Evolutionary conservation across 192 early-diverging fungal genomes (phyloP).

Genomic region (Entomortierella lignicola): DNA sequence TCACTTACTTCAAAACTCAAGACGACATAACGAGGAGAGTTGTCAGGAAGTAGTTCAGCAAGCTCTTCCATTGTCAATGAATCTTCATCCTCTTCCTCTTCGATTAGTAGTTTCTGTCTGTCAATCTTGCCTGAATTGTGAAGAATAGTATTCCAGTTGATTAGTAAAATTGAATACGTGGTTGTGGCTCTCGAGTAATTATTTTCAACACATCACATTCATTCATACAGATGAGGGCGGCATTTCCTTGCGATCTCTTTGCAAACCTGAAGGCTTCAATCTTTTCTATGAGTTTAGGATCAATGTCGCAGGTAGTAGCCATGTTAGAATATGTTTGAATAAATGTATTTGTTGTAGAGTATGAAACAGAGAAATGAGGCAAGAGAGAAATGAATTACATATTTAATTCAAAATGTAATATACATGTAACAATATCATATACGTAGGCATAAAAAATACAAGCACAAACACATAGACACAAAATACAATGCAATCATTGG

Average conservation of each 20-base stretch:
- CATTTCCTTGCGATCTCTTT: conserved; percentile 62
- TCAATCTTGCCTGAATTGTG: conserved; percentile 64
- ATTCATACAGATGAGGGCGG: conserved; percentile 64
- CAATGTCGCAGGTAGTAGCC: conserved; percentile 63
- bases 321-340: conserved; percentile 5
- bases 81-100: conserved; percentile 62
- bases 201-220: no score
- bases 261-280: conserved; percentile 63
- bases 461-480: no score
- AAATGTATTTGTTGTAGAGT: neutral
- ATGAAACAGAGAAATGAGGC: neutral
- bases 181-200: neutral
- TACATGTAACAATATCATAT: no score
- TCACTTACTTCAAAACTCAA: conserved; percentile 65
- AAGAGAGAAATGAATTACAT: neutral
- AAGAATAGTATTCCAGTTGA: no score
- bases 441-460: no score
- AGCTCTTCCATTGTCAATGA: conserved; percentile 56
- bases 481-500: no score
- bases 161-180: neutral
- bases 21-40: conserved; percentile 70
- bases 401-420: no score
- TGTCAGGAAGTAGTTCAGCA: conserved; percentile 65
- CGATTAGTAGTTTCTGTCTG: conserved; percentile 57
- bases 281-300: conserved; percentile 58